phyloP scores from a whole-genome alignment of 495 filamentous ascomycete genomes.

The Aspergillus taichungensis region DNA sequence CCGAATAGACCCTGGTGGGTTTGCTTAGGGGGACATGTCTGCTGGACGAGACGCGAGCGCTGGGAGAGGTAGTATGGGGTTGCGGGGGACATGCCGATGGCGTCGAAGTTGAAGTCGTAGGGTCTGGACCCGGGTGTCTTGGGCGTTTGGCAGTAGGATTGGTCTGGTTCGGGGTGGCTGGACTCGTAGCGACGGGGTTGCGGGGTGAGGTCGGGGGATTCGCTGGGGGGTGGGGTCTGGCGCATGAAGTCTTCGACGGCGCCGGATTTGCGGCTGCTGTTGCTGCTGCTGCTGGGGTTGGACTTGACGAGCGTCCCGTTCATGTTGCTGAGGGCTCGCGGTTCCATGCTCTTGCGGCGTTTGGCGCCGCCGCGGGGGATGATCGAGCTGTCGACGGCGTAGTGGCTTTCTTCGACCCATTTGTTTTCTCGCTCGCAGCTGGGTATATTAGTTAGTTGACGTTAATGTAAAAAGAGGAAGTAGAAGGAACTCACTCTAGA shows the following conservation, averaged over 20 bases:
- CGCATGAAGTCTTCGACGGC: constrained; percentile 27
- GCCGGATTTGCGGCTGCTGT: constrained; percentile 28
- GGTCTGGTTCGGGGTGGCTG: constrained; percentile 8
- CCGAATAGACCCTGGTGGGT: constrained; percentile 36
- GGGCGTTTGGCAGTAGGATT: constrained; percentile 22
- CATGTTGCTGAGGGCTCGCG: constrained; percentile 62
- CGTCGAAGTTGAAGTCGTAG: constrained; percentile 31
- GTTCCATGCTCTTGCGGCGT: constrained; percentile 88
- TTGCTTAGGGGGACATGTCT: constrained; percentile 67
- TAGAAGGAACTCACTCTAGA: constrained; percentile 58
- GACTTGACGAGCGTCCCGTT: constrained; percentile 50
- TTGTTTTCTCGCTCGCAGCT: constrained; percentile 74
- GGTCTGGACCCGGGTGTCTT: constrained; percentile 22
- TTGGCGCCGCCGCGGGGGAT: constrained; percentile 69
- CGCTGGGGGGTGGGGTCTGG: constrained; percentile 19
- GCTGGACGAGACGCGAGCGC: constrained; percentile 47
- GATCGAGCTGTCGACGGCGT: constrained; percentile 60
- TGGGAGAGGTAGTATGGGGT: constrained; percentile 51
- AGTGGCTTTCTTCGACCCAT: constrained; percentile 63
- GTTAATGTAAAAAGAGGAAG: not conserved
- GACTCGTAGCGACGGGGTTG: constrained; percentile 3
- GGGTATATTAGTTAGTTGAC: constrained; percentile 16
- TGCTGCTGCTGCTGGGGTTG: constrained; percentile 21
- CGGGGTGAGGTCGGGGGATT: constrained; percentile 13
- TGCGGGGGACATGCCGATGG: constrained; percentile 41